Percentiles rank a stretch among this genome's conserved stretches.
Evolutionary conservation across 1,284 basidiomycete species (phyloP).

Genomic region (Athelia psychrophila): DNA sequence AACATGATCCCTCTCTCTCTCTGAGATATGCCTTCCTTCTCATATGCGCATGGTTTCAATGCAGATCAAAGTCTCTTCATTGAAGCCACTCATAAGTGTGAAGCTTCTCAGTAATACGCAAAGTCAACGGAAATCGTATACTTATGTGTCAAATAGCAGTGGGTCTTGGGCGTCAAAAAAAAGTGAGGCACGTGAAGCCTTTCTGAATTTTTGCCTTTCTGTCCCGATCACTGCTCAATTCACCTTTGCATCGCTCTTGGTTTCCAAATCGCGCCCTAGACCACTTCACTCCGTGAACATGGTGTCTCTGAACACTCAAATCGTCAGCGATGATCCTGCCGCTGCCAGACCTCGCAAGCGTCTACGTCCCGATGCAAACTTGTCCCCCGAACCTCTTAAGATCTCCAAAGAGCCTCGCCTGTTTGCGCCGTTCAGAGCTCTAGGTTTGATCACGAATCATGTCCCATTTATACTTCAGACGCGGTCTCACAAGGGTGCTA

Average conservation of each 20-base stretch:
- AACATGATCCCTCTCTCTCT: too few relatives aligned
- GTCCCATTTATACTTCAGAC: conserved; percentile 90
- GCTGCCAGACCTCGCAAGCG: neutral
- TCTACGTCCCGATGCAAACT: conserved; percentile 17
- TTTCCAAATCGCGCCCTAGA: too few relatives aligned
- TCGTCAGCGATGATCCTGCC: neutral
- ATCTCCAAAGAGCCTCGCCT: conserved; percentile 47
- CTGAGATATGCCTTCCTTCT: too few relatives aligned
- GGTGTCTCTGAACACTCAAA: neutral
- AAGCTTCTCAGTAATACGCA: too few relatives aligned
- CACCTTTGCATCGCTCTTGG: conserved; percentile 13
- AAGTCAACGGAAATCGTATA: too few relatives aligned
- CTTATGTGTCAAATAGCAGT: too few relatives aligned
- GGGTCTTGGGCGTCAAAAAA: too few relatives aligned
- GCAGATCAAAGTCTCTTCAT: too few relatives aligned
- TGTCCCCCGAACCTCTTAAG: neutral
- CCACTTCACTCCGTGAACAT: neutral
- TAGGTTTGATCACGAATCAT: conserved; percentile 91
- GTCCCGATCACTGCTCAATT: conserved; percentile 9
- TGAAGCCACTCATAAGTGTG: too few relatives aligned
- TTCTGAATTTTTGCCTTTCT: neutral
- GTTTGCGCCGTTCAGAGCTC: conserved; percentile 93
- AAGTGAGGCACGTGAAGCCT: too few relatives aligned
- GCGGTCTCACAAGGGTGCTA: conserved; percentile 83
- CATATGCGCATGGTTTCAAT: too few relatives aligned